Evolutionary conservation across 2,329 filamentous ascomycete genomes (phyloP), one percentile per base, ranked within the genome.

Genomic region (Aspergillus sp.): DNA sequence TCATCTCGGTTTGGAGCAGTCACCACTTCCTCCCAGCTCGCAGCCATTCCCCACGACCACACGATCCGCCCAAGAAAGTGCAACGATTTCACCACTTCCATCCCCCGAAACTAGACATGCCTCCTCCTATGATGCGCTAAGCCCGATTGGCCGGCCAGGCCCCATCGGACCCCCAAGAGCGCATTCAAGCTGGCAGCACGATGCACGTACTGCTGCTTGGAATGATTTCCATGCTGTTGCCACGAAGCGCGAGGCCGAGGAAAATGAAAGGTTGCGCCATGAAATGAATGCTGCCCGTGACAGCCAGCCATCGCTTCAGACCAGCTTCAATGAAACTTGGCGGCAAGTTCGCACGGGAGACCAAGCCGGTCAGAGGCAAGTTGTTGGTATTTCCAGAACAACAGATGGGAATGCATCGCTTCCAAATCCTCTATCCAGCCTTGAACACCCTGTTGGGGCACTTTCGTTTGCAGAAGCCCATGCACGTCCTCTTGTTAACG

Each of bases 101-200:
- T 75, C 76, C 4, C 72, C 77, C 5, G 76, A 79, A 57, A 66
- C 69, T 44, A 68, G 73, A 42, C 70, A 72, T 54, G 64, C 72
- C 24, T 61, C 69, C 34, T 73, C 69, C 34, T 73, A 72, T 58
- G 77, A 79, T 37, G 61, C 72, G 37, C 57, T 78, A 22, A 74
- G 71, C 30, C 72, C 76, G 9, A 75, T 77, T 48, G 68, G 69
- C 53, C 75, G 72, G 17, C 79, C 79, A 22, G 73, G 74, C 12
- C 79, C 79, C 6, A 81, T 81, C 53, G 79, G 74, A 6, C 79
- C 78, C 24, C 79, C 79, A 12, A 73, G 69, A 45, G 67, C 77
- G 27, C 64, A 65, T 17, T 53, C 61, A 50, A 63, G 69, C 19
- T 71, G 71, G 72, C 67, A 68, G 60, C 61, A 69, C 55, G 68